phyloP scores from a whole-genome alignment of 2,329 filamentous ascomycete genomes.

The Remersonia thermophila region DNA sequence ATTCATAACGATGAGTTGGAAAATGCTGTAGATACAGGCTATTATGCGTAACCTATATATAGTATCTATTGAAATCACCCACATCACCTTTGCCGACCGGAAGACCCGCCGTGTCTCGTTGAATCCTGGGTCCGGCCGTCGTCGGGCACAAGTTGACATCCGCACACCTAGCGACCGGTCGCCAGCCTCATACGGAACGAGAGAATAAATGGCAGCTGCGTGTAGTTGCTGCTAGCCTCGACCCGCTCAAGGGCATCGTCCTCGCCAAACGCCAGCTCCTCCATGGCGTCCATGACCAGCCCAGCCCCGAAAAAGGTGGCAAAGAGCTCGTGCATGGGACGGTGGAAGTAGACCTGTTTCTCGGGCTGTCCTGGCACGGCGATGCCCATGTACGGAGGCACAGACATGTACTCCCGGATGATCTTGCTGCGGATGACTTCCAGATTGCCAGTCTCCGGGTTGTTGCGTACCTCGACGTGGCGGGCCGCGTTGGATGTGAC shows the following conservation, averaged over 20 bases:
- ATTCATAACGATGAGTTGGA: no score
- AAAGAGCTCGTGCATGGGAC: constrained; percentile 33
- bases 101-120: no score
- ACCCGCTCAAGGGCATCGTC: constrained; percentile 21
- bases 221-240: constrained; percentile 27
- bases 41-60: no score
- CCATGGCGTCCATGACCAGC: constrained; percentile 32
- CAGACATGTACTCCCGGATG: constrained; percentile 30
- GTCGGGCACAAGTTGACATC: no score
- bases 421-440: constrained; percentile 25
- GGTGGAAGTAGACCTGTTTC: constrained; percentile 31
- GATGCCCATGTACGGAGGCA: constrained; percentile 27
- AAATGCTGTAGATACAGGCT: no score
- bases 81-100: no score
- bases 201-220: constrained; percentile 25
- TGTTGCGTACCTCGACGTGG: constrained; percentile 26
- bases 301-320: constrained; percentile 29
- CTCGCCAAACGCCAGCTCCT: constrained; percentile 33
- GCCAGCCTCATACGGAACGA: constrained; percentile 21
- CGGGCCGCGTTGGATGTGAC: constrained; percentile 32
- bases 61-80: no score
- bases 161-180: no score
- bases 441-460: constrained; percentile 25
- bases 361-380: constrained; percentile 24
- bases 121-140: no score